Evolutionary conservation across 2,329 filamentous ascomycete genomes (phyloP).

Genomic region (Fusarium sp.): DNA sequence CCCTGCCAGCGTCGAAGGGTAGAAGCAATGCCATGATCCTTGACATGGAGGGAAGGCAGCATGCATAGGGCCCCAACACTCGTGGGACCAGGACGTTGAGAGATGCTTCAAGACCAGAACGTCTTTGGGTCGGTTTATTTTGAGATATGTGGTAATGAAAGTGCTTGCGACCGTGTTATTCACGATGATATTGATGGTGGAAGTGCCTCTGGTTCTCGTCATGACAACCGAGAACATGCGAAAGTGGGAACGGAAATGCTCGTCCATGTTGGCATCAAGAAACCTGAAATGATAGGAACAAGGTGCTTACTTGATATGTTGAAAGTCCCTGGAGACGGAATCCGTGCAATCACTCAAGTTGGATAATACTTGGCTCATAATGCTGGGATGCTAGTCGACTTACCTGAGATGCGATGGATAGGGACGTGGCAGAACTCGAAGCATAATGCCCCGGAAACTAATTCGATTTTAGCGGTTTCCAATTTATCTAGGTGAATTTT

Average conservation of each 20-base stretch:
- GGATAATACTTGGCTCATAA: neutral
- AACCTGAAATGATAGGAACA: neutral
- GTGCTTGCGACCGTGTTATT: neutral
- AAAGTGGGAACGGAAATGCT: neutral
- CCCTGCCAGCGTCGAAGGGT: neutral
- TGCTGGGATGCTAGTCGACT: neutral
- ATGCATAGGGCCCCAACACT: neutral
- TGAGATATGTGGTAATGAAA: neutral
- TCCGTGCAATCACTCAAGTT: neutral
- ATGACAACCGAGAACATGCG: neutral
- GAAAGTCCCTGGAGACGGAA: neutral
- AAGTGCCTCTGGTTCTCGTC: neutral
- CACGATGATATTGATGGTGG: neutral
- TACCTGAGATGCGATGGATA: neutral
- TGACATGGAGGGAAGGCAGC: neutral
- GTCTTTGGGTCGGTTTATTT: neutral
- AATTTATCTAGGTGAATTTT: neutral
- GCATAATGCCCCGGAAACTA: neutral
- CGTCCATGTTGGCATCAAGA: neutral
- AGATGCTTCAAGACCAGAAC: neutral
- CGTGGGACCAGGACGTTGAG: neutral
- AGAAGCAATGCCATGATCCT: neutral
- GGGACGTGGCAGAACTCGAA: neutral
- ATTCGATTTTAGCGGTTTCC: neutral
- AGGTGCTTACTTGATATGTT: neutral